phyloP scores from a whole-genome alignment of 331 rosid genomes.

The Malus hybrid region DNA sequence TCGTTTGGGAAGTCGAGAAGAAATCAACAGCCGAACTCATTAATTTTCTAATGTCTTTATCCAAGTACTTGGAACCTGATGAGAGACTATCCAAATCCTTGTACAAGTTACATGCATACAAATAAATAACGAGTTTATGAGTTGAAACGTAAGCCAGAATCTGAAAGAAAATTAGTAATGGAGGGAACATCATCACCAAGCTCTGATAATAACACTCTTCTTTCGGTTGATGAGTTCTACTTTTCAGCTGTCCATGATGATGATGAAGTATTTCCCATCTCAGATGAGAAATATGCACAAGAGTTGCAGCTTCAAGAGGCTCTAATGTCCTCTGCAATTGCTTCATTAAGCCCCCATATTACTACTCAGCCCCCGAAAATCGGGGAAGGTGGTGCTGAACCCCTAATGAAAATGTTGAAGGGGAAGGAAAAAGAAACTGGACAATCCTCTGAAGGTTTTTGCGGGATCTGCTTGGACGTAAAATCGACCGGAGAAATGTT shows the following conservation, averaged over 20 bases:
- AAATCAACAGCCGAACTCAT: not conserved
- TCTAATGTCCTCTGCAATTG: conserved; percentile 22
- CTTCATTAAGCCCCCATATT: not conserved
- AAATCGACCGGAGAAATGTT: conserved; percentile 36
- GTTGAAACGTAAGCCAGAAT: no score
- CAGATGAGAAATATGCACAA: conserved; percentile 42
- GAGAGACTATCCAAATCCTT: not conserved
- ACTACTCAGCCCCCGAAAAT: not conserved
- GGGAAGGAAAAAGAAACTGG: conserved; percentile 17
- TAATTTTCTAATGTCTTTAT: not conserved
- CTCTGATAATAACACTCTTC: conserved; percentile 1
- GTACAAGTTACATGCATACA: not conserved
- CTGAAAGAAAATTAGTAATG: no score
- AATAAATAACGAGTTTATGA: no score
- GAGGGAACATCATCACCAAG: not conserved
- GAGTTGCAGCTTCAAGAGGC: conserved; percentile 41
- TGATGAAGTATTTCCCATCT: conserved; percentile 30
- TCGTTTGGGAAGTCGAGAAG: not conserved
- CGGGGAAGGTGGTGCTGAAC: not conserved
- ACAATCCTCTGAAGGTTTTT: conserved; percentile 25
- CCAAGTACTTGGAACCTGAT: not conserved
- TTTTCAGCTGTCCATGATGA: conserved; percentile 33
- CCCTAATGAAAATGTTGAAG: not conserved
- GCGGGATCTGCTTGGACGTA: conserved; percentile 53
- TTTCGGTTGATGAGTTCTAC: conserved; percentile 42